A percentile compares a stretch with the other conserved stretches of the same genome.
Evolutionary conservation across 306 rosid genomes (phyloP).

Genomic region (Styphnolobium japonicum): DNA sequence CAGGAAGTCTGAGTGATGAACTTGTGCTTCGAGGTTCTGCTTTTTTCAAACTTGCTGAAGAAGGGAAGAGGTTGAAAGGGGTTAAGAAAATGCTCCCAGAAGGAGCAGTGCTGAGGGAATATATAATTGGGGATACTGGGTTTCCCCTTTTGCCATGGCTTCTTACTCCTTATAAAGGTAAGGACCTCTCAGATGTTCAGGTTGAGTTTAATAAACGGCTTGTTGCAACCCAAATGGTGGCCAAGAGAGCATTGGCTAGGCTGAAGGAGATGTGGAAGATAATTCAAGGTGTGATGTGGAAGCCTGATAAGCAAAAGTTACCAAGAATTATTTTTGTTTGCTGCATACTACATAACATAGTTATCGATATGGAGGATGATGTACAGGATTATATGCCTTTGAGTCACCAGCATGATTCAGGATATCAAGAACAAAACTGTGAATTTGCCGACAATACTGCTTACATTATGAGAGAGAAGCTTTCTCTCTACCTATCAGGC

Average conservation of each 20-base stretch:
- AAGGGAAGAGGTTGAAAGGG: conserved; percentile 61
- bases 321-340: conserved; percentile 85
- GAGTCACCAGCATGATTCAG: conserved; percentile 60
- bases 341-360: conserved; percentile 82
- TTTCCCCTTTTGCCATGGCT: conserved; percentile 88
- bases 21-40: conserved; percentile 60
- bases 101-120: conserved; percentile 56
- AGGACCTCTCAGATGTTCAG: conserved; percentile 48
- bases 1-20: conserved; percentile 74
- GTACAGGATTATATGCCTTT: conserved; percentile 46
- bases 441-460: conserved; percentile 51
- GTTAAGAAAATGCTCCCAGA: conserved; percentile 38
- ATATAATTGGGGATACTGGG: conserved; percentile 68
- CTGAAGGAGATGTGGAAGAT: conserved; percentile 82
- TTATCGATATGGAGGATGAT: conserved; percentile 76
- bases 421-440: conserved; percentile 62
- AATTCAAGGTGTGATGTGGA: conserved; percentile 86
- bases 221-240: conserved; percentile 64
- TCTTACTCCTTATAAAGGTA: conserved; percentile 68
- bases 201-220: conserved; percentile 61
- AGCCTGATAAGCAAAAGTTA: conserved; percentile 72
- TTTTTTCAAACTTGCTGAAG: conserved; percentile 58
- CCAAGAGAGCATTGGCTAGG: conserved; percentile 69
- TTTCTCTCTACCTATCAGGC: conserved; percentile 52
- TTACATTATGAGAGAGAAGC: conserved; percentile 52